Percentiles rank a stretch among this genome's conserved stretches.
phyloP scores from a whole-genome alignment of 768 basidiomycete species.

The Clitopilus hobsonii region DNA sequence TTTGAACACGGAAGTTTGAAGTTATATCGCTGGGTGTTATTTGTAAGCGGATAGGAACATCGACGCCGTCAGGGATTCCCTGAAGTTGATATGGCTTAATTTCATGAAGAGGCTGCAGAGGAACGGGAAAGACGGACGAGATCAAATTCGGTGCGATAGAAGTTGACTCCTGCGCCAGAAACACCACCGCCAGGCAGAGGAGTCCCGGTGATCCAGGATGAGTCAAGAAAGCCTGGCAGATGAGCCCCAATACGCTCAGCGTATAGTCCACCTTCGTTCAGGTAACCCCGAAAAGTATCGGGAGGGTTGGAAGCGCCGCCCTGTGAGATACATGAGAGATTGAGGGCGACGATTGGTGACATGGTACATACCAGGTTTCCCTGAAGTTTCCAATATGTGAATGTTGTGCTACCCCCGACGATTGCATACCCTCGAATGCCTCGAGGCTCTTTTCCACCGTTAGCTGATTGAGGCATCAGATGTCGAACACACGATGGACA shows the following conservation, averaged over 20 bases:
- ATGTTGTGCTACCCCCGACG: conserved; percentile 32
- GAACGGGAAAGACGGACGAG: conserved; percentile 21
- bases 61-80: conserved; percentile 33
- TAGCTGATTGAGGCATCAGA: conserved; percentile 23
- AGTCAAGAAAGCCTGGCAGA: conserved; percentile 40
- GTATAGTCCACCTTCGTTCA: conserved; percentile 48
- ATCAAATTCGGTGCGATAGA: conserved; percentile 37
- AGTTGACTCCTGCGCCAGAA: conserved; percentile 36
- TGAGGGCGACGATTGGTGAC: background rate
- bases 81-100: conserved; percentile 6
- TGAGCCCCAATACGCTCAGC: conserved; percentile 48
- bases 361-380: conserved; percentile 30
- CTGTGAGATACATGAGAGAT: conserved; percentile 5
- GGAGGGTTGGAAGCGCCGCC: conserved; percentile 35
- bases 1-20: conserved; percentile 45
- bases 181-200: conserved; percentile 25
- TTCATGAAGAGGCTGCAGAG: background rate
- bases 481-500: background rate
- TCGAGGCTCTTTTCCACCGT: conserved; percentile 44
- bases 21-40: conserved; percentile 37
- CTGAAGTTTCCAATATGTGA: conserved; percentile 37
- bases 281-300: conserved; percentile 42
- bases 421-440: conserved; percentile 43
- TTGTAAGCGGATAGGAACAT: conserved; percentile 40
- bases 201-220: conserved; percentile 28